phyloP scores from a whole-genome alignment of 805 yeast species.

The Yarrowia porcina region DNA sequence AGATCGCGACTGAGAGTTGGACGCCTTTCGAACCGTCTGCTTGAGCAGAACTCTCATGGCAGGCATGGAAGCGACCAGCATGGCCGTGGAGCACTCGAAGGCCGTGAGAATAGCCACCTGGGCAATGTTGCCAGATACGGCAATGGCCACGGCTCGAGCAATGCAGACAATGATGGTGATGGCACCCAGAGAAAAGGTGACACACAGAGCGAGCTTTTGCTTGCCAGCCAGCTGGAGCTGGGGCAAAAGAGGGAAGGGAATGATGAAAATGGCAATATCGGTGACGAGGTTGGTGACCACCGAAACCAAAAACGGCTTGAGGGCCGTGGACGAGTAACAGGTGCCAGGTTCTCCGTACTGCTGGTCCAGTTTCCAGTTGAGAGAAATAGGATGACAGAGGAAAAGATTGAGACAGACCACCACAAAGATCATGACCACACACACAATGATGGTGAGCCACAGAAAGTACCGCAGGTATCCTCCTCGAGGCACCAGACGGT shows the following conservation, averaged over 20 bases:
- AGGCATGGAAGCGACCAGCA: conserved; percentile 34
- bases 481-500: conserved; percentile 32
- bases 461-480: conserved; percentile 31
- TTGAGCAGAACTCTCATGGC: conserved; percentile 31
- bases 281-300: conserved; percentile 32
- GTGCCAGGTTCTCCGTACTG: neutral
- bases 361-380: conserved; percentile 32
- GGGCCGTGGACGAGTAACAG: conserved; percentile 35
- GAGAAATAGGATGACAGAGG: conserved; percentile 33
- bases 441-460: conserved; percentile 27
- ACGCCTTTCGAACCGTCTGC: conserved; percentile 13
- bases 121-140: conserved; percentile 30
- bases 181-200: conserved; percentile 34
- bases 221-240: conserved; percentile 28
- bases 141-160: conserved; percentile 32
- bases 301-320: conserved; percentile 31
- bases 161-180: conserved; percentile 32
- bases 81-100: conserved; percentile 32
- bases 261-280: conserved; percentile 31
- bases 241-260: conserved; percentile 34
- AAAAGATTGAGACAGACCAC: conserved; percentile 30
- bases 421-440: conserved; percentile 27
- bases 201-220: conserved; percentile 32
- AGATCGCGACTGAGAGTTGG: conserved; percentile 16
- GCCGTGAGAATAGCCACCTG: conserved; percentile 33